Conservation (phyloP, 257 asterid genomes). For the Nicotiana paniculata region DNA sequence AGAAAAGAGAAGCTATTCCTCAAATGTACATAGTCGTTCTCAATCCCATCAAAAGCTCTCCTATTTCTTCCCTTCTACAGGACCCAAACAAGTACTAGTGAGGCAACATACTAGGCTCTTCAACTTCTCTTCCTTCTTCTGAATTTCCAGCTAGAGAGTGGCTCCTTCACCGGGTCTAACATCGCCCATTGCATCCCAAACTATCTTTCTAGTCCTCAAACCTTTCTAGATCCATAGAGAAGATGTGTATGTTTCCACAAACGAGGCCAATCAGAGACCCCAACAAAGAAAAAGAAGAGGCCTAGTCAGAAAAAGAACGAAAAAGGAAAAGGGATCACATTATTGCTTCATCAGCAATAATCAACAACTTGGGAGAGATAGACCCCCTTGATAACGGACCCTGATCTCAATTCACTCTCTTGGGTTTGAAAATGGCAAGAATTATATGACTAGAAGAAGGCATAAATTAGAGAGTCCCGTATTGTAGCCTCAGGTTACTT, state of each 20-base stretch:
- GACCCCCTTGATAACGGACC: not conserved
- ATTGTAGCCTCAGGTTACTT: not conserved
- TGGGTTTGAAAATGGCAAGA: not conserved
- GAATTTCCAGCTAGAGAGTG: too few species aligned
- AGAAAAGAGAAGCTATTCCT: too few species aligned
- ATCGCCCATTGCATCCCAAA: too few species aligned
- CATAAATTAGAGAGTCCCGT: not conserved
- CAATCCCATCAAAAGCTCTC: too few species aligned
- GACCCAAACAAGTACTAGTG: too few species aligned
- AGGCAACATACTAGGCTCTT: too few species aligned
- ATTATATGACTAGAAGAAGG: not conserved
- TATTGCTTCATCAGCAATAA: not conserved
- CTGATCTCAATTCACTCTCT: not conserved
- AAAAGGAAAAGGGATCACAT: not conserved
- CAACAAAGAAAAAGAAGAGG: too few species aligned
- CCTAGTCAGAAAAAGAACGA: not conserved
- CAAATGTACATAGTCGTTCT: too few species aligned
- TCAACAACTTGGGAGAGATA: not conserved
- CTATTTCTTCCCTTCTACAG: too few species aligned
- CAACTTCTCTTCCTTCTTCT: too few species aligned
- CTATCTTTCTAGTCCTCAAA: not conserved
- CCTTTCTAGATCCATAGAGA: not conserved
- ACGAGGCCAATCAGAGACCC: not conserved
- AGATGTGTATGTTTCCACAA: not conserved
- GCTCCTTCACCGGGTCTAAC: too few species aligned